Base-by-base conservation (phyloP, 306 rosid species). In the Sphenostylis stenocarpa region DNA sequence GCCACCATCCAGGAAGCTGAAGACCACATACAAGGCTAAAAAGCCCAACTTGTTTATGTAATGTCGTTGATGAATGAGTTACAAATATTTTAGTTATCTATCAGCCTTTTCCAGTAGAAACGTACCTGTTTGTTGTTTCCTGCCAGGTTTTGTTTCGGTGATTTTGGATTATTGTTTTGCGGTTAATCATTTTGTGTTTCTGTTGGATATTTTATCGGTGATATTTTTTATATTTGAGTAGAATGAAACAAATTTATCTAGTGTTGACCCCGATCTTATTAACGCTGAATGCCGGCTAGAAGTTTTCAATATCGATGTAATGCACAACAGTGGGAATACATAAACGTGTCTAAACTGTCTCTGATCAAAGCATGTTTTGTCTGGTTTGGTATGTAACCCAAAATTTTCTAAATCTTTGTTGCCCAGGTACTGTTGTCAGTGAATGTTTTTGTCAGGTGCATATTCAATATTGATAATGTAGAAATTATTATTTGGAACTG, bases 11-110 rank as follows among this genome's bases (percentile, higher is more conserved):
- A 86, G 95, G 86, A 93, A 85, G 93, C 80, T 91, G 75, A 93
- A 93, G 93, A 93, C 98, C 39, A 93, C 98, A 1, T 93, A 86
- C 91, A 93, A 93, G 87, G 98, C 97, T 6, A 81, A 89, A 0
- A 89, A 89, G 84, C 98, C 98, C 73, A 93, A 93, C 80, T 81
- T 93, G 86, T 93, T 93, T 63, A 90, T 89, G 91, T 93, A 85
- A 89, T 65, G 85, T 83, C 78, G 76, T 76, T 63, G 60, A 20
- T 38, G 53, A 45, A 38, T 29, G 77, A 66, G 85, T 58, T 72
- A 12, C 72, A 61, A 45, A 3, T 26, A 33, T 29, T 21, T 45
- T 41, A n/a, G 24, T 57, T 68, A 23, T 23, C 26, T 14, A 23
- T 64, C 73, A 20, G 41, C 23, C 9, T 2, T 74, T 73, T 67